These are phyloP conservation scores for Suaeda aralocaspica DNA, from an alignment of 148 eudicot genomes.

Conservation along the genomic window DNA sequence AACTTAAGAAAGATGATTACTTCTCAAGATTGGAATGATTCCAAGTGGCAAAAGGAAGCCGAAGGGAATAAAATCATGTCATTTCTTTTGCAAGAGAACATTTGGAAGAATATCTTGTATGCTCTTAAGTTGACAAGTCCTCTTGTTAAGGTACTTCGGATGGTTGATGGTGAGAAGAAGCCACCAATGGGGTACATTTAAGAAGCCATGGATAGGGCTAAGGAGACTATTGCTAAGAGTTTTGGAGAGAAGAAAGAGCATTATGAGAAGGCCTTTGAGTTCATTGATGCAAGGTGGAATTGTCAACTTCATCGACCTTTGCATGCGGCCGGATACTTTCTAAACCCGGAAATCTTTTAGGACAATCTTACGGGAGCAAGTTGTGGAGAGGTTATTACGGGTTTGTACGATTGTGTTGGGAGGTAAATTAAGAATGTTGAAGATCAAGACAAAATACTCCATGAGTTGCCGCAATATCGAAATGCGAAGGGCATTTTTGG, in stretches of 20 bases:
- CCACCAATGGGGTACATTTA: slow-evolving; percentile 27
- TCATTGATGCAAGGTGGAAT: too few species aligned
- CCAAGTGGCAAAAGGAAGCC: slow-evolving; percentile 4
- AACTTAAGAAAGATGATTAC: slow-evolving; percentile 20
- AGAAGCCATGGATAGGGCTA: slow-evolving; percentile 28
- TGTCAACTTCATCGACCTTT: too few species aligned
- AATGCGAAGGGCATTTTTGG: neutral
- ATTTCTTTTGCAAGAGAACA: neutral
- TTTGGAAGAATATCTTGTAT: slow-evolving; percentile 15
- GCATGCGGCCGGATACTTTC: too few species aligned
- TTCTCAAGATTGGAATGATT: slow-evolving; percentile 11
- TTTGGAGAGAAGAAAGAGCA: neutral
- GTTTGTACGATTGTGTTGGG: neutral
- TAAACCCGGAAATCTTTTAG: too few species aligned
- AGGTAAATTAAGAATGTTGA: neutral
- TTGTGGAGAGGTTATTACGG: neutral
- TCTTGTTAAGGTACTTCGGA: slow-evolving; percentile 19
- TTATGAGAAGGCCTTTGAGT: neutral
- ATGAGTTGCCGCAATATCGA: neutral
- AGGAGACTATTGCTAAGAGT: slow-evolving; percentile 11
- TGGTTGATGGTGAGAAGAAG: slow-evolving; percentile 23
- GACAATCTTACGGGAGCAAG: too few species aligned
- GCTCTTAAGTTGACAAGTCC: slow-evolving; percentile 17
- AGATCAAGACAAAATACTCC: neutral
- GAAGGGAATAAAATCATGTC: neutral